phyloP scores from a whole-genome alignment of 2,329 filamentous ascomycete species.

The Chrysoporthe austroafricana region DNA sequence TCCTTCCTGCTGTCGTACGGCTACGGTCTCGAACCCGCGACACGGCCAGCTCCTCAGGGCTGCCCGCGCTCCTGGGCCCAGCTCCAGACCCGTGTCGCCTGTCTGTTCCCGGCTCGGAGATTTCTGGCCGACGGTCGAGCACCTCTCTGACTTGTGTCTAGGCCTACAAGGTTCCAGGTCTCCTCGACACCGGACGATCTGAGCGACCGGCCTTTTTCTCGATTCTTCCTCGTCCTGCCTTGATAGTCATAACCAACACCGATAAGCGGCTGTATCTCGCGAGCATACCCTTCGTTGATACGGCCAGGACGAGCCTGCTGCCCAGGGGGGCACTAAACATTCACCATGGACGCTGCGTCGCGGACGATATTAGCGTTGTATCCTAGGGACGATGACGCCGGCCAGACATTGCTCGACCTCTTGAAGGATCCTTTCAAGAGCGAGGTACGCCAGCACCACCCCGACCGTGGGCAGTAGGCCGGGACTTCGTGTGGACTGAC shows the following conservation, averaged over 20 bases:
- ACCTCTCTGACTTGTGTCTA: neutral
- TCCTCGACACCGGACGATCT: neutral
- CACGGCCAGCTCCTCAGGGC: slow-evolving; percentile 3
- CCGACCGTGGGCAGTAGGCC: neutral
- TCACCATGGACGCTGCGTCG: slow-evolving; percentile 21
- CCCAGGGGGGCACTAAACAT: slow-evolving; percentile 16
- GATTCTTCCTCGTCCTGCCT: neutral
- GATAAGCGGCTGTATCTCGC: neutral
- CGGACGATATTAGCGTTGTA: slow-evolving; percentile 6
- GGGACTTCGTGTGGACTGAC: neutral
- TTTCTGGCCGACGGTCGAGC: neutral
- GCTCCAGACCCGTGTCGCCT: neutral
- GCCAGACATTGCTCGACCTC: slow-evolving; percentile 50
- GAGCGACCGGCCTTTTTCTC: neutral
- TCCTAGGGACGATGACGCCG: slow-evolving; percentile 35
- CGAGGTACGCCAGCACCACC: slow-evolving; percentile 42
- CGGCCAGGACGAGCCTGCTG: slow-evolving; percentile 13
- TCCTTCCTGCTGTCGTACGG: neutral
- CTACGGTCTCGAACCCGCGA: slow-evolving; percentile 8
- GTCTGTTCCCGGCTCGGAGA: neutral
- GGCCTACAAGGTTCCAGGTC: neutral
- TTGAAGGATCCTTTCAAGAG: slow-evolving; percentile 55
- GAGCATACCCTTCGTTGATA: neutral
- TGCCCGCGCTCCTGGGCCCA: slow-evolving; percentile 5
- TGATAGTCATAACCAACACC: neutral